Evolutionary conservation across 768 basidiomycete species (phyloP), one percentile per base, ranked within the genome.

Genomic region (Auricularia sp.): DNA sequence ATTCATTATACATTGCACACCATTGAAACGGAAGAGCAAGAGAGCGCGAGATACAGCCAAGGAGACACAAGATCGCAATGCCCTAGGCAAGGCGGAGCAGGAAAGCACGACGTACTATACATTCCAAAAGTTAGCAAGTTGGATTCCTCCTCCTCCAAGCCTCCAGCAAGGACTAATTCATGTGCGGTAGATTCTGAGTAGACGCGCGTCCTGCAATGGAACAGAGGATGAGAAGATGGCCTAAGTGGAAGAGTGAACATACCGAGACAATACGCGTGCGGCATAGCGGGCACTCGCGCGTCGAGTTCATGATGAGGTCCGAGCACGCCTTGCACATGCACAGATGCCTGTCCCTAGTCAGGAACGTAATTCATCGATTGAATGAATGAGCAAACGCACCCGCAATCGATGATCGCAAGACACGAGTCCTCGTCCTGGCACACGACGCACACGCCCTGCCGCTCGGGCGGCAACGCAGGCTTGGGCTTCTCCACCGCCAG

Each of bases 381-480:
- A 64, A 61, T 33, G 11, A 54, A 33, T 29, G 39, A 42, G 39
- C 39, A 14, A 1, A 83, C 87, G 54, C 72, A 91, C 88, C 94
- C 94, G 83, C 94, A 97, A 74, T 97, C 94, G 12, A 96, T 89
- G 63, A 93, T 86, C 2, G 93, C 94, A 64, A 97, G 90, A 68
- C 90, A 93, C 0, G 94, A 93, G 67, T 96, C 93, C 65, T 93
- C 90, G 67, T 97, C 94, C 71, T 95, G 93, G 71, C 94, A 97
- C 10, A 97, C 83, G 0, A 96, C 91, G 72, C 94, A 97, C 3
- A 94, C 74, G 1, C 94, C 93, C 8, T 83, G 82, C 29, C 87
- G 82, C 66, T 91, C 90, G 12, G 81, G 77, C 74, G 1, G 78
- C 73, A 1, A 74, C 71, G 36, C 75, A 74, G 39, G 39, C 39